phyloP scores from a whole-genome alignment of 257 asterid genomes.

The Eustoma russellianum region DNA sequence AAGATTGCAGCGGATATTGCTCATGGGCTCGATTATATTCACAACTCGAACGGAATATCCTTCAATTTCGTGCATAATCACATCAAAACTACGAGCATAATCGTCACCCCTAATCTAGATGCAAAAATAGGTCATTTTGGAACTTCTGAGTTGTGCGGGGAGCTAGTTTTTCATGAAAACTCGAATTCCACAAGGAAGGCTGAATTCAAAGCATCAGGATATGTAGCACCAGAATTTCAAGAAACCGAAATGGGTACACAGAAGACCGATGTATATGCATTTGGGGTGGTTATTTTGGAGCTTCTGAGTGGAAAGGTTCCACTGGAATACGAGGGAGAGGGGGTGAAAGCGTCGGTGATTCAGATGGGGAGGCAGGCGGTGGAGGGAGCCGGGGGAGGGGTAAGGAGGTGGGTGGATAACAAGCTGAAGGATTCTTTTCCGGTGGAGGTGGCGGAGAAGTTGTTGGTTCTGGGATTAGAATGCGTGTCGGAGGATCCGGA shows the following conservation, averaged over 20 bases:
- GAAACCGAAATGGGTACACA: constrained; percentile 50
- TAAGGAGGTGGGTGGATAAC: constrained; percentile 82
- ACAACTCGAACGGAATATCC: constrained; percentile 68
- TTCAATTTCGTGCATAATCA: constrained; percentile 76
- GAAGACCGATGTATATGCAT: constrained; percentile 7
- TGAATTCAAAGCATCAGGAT: constrained; percentile 26
- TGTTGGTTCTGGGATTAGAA: constrained; percentile 61
- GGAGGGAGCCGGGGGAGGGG: constrained; percentile 39
- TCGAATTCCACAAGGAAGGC: background rate
- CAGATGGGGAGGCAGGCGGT: constrained; percentile 41
- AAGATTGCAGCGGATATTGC: constrained; percentile 72
- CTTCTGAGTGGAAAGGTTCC: background rate
- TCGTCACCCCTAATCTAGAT: constrained; percentile 28
- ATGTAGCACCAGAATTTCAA: background rate
- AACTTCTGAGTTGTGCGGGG: constrained; percentile 89
- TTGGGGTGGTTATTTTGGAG: constrained; percentile 8
- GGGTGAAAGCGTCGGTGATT: constrained; percentile 37
- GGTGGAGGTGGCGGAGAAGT: constrained; percentile 68
- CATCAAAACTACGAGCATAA: constrained; percentile 59
- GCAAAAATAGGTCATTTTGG: constrained; percentile 89
- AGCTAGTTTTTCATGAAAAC: constrained; percentile 16
- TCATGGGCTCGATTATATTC: constrained; percentile 77
- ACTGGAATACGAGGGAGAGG: too few species aligned
- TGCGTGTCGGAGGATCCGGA: constrained; percentile 55
- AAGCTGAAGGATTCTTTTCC: constrained; percentile 90